Evolutionary conservation across 768 basidiomycete genomes (phyloP), one percentile per base, ranked within the genome.

Genomic region (Tulasnella calospora): DNA sequence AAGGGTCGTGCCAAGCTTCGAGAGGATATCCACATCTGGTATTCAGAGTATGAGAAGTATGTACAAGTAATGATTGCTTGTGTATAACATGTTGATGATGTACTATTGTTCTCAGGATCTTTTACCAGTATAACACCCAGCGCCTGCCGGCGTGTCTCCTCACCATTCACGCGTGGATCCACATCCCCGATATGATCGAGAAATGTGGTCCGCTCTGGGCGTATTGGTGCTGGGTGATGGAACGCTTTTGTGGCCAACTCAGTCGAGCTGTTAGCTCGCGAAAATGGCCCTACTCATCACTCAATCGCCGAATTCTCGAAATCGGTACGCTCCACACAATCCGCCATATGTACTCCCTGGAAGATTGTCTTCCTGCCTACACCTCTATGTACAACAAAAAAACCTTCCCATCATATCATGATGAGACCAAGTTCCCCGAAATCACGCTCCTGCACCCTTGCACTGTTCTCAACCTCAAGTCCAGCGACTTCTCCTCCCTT

Each of bases 1-100:
- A 81, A 86, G 67, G 86, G 84, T 35, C 83, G 85, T 75, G 81
- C 85, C n/a, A 80, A 82, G 0, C 40, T 55, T 21, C 79, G 74
- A 0, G 84, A 86, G 15, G 17, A 73, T 9, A 38, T 36, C 36
- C 17, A 35, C 13, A 44, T 4, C 3, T 73, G 72, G 72, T 36
- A 38, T 23, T 19, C 33, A n/a, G 72, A 73, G 12, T 73, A 38
- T 23, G 72, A 73, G 35, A 19, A n/a, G 72, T 73, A 44, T 19
- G 46, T 47, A 3, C 17, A 19, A 21, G 23, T 30, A 1, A 6
- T 9, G 35, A 23, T n/a, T n/a, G 17, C 21, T 33, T 38, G 2
- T 70, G 17, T 27, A 15, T 9, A 1, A 23, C 67, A 33, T n/a
- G 15, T 30, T 38, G 19, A 23, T 5, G 17, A 70, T 70, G 30